Evolutionary conservation across 2,329 filamentous ascomycete genomes (phyloP).

Genomic region (Ophiostoma angusticollis): DNA sequence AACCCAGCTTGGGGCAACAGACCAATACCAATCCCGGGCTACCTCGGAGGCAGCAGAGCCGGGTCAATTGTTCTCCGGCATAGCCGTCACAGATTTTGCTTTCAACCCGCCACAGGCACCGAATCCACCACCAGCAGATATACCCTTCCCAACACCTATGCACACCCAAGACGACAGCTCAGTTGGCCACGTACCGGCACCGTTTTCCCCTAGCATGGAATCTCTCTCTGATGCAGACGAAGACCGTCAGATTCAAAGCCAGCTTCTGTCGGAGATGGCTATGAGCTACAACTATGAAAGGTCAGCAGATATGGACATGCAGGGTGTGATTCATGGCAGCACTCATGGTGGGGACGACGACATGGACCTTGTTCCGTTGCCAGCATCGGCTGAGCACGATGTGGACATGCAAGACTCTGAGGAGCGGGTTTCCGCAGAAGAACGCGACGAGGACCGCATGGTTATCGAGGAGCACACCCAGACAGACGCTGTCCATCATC

Average conservation of each 20-base stretch:
- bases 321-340: constrained; percentile 2
- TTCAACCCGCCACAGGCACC: no score
- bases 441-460: not conserved
- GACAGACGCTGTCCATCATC: no score
- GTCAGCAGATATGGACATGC: constrained; percentile 8
- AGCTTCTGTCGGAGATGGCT: constrained; percentile 13
- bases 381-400: no score
- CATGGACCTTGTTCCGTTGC: no score
- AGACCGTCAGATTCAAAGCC: constrained; percentile 12
- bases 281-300: constrained; percentile 11
- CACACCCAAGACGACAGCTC: constrained; percentile 6
- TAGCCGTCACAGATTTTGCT: no score
- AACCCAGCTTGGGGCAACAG: not conserved
- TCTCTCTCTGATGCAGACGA: constrained; percentile 4
- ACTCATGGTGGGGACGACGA: not conserved
- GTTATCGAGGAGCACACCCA: not conserved
- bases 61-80: no score
- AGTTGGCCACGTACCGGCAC: not conserved
- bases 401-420: not conserved
- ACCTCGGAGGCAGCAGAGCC: not conserved
- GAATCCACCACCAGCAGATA: no score
- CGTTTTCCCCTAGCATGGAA: not conserved
- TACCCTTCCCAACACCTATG: constrained; percentile 7
- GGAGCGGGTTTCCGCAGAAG: no score
- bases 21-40: not conserved